Base-by-base conservation (phyloP, 2,329 filamentous ascomycete genomes). In the Aspergillus carbonarius region DNA sequence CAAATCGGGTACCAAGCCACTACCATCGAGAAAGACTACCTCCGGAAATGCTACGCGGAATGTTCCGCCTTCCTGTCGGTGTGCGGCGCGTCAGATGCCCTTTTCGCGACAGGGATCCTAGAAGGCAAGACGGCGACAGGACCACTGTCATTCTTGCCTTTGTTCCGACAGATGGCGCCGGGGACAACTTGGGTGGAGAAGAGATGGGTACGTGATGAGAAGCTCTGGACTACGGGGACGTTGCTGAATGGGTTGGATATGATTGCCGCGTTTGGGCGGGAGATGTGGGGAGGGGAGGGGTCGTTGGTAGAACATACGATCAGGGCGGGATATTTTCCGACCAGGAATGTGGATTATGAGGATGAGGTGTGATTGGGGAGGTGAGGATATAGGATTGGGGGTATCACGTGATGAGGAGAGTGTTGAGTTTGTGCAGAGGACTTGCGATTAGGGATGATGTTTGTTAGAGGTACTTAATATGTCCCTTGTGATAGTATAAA, bases 201-300 rank as follows among this genome's bases (percentile, higher is more conserved):
- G 54, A 32, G 54, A 20, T 56, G 46, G 32, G 54, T 49, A 8
- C 10, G 15, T 4, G 54, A 55, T 49, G 44, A n/a, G 1, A 56
- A 56, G 23, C 32, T 56, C 20, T 56, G 54, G 54, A 56, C 44
- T n/a, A 56, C 54, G 12, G 54, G 54, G 8, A 15, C 20, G 18
- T 27, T 56, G 54, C 25, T 56, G 32, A 56, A 49, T n/a, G 54
- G 54, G 2, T 12, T 56, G 2, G 54, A 56, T 39, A 50, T 50
- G 54, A 23, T 56, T n/a, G 34, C 54, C 8, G 44, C 54, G 1
- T 56, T 56, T 34, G 54, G 54, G 15, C 17, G 34, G 44, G 35
- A 30, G 12, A 30, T 34, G 2, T 49, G 54, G 54, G 54, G 42
- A 1, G 42, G 25, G 7, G 27, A 44, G 7, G 25, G 51, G 4